Evolutionary conservation across 2,329 filamentous ascomycete species (phyloP).

Genomic region (Coleophoma cylindrospora): DNA sequence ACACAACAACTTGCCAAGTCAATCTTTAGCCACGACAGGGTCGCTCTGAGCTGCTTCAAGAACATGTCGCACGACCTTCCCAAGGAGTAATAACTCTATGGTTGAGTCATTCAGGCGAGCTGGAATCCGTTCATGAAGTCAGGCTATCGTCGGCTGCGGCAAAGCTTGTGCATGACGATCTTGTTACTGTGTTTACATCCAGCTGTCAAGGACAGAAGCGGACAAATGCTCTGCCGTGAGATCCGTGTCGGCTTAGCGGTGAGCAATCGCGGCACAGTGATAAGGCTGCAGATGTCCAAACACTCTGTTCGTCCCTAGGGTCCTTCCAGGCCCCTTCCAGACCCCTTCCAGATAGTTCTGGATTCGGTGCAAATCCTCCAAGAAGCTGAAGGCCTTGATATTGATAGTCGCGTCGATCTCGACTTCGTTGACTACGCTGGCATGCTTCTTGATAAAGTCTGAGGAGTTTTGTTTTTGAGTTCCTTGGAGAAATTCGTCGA

Average conservation of each 20-base stretch:
- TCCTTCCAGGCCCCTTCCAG: conserved; percentile 2
- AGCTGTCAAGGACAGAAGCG: no score
- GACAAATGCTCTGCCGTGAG: not conserved
- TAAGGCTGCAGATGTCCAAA: conserved; percentile 18
- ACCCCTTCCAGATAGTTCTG: conserved; percentile 1
- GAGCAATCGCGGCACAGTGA: conserved; percentile 6
- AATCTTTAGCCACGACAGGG: no score
- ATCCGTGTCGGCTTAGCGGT: conserved; percentile 1
- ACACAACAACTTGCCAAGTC: no score
- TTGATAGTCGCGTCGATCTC: not conserved
- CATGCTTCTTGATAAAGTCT: not conserved
- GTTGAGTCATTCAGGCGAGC: no score
- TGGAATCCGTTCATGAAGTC: no score
- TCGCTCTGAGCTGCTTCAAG: no score
- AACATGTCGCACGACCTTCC: no score
- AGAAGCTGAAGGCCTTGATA: conserved; percentile 2
- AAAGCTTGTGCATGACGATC: no score
- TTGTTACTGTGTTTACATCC: no score
- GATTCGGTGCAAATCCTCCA: conserved; percentile 4
- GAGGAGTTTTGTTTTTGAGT: no score
- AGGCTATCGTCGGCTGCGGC: no score
- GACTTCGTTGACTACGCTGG: not conserved
- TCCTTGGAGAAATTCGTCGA: not conserved
- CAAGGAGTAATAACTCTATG: no score
- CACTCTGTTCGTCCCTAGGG: not conserved